phyloP scores from a whole-genome alignment of 495 filamentous ascomycete genomes.

The Aspergillus sclerotiicarbonarius region DNA sequence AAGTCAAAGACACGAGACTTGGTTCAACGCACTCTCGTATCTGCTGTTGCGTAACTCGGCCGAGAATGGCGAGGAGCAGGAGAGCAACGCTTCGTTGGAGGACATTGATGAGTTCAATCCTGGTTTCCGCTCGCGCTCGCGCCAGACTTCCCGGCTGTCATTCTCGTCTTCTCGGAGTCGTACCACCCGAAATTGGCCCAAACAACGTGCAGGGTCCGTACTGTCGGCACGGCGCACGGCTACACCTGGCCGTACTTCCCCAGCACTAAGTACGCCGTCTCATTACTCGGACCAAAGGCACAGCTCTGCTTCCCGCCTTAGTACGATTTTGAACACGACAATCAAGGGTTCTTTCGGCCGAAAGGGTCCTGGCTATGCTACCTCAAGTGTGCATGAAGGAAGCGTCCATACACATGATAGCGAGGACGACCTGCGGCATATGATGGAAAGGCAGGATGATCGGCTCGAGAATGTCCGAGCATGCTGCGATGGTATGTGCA shows the following conservation, averaged over 20 bases:
- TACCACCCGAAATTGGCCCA: conserved; percentile 55
- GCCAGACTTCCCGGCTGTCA: conserved; percentile 60
- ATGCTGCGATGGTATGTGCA: conserved; percentile 81
- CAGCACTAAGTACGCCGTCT: conserved; percentile 42
- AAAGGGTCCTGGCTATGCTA: conserved; percentile 37
- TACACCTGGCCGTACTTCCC: conserved; percentile 42
- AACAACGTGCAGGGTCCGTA: conserved; percentile 48
- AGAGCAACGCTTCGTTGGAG: conserved; percentile 64
- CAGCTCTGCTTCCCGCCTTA: conserved; percentile 43
- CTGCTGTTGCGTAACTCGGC: conserved; percentile 72
- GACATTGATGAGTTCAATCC: conserved; percentile 93
- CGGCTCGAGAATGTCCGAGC: conserved; percentile 91
- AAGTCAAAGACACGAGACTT: conserved; percentile 91
- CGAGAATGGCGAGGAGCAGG: conserved; percentile 56
- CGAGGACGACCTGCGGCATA: conserved; percentile 73
- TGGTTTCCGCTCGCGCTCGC: conserved; percentile 53
- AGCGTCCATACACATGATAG: conserved; percentile 68
- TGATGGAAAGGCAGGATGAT: conserved; percentile 70
- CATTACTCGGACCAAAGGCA: conserved; percentile 41
- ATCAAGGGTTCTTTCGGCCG: conserved; percentile 46
- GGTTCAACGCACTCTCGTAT: conserved; percentile 97
- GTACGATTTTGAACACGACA: conserved; percentile 43
- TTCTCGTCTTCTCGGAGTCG: conserved; percentile 82
- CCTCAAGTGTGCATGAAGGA: conserved; percentile 62
- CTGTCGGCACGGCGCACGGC: conserved; percentile 46